These are phyloP conservation scores for Dothidotthia symphoricarpi DNA, from an alignment of 2,329 filamentous ascomycete genomes.

Conservation along the genomic window DNA sequence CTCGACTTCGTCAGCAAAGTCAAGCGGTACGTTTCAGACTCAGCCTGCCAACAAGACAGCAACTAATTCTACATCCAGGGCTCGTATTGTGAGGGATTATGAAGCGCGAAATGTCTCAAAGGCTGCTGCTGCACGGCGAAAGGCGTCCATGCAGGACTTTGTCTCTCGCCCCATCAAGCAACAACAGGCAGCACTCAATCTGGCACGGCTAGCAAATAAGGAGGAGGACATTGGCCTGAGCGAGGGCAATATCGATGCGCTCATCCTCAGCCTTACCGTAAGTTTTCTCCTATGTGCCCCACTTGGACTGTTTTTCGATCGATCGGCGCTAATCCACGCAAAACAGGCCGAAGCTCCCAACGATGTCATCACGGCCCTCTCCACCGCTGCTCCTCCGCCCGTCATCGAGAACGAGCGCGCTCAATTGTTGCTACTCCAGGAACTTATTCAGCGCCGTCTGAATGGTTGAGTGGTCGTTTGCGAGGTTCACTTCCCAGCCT, in stretches of 20 bases:
- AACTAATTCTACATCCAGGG: slow-evolving; percentile 20
- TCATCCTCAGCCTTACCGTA: slow-evolving; percentile 64
- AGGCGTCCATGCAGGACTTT: slow-evolving; percentile 29
- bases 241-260: slow-evolving; percentile 46
- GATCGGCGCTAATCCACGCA: slow-evolving; percentile 38
- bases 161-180: slow-evolving; percentile 51
- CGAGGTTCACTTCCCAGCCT: slow-evolving; percentile 18
- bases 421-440: slow-evolving; percentile 32
- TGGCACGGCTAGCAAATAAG: slow-evolving; percentile 57
- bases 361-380: slow-evolving; percentile 34
- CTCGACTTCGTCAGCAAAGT: slow-evolving; percentile 63
- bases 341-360: slow-evolving; percentile 43
- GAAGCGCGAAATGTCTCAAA: slow-evolving; percentile 13
- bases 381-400: slow-evolving; percentile 26
- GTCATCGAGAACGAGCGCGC: slow-evolving; percentile 27
- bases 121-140: slow-evolving; percentile 19
- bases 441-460: slow-evolving; percentile 35
- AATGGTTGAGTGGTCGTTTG: slow-evolving; percentile 20
- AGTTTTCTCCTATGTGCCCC: slow-evolving; percentile 41
- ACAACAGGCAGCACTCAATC: slow-evolving; percentile 64
- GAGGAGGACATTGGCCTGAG: slow-evolving; percentile 51
- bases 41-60: slow-evolving; percentile 3
- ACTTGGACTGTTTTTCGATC: slow-evolving; percentile 27
- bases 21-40: slow-evolving; percentile 42
- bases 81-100: slow-evolving; percentile 22